Evolutionary conservation across 768 basidiomycete genomes (phyloP).

Genomic region (Macrocybe gigantea): DNA sequence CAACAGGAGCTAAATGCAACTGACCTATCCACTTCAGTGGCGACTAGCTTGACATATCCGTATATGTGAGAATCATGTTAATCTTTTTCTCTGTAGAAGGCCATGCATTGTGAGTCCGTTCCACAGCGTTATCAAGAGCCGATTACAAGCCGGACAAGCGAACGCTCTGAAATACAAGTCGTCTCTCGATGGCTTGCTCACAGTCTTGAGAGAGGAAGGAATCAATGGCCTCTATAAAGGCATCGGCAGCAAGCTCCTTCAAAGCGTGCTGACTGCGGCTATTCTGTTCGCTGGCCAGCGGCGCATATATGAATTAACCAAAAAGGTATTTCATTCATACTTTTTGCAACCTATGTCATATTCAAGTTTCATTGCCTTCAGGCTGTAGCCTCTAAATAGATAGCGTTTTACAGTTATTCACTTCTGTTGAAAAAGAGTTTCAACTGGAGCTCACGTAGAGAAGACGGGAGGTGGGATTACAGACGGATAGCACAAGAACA

Average conservation of each 20-base stretch:
- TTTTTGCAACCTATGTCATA: neutral
- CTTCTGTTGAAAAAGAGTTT: too few relatives aligned
- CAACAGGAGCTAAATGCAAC: neutral
- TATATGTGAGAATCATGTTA: constrained; percentile 23
- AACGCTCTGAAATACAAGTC: constrained; percentile 69
- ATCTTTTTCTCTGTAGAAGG: neutral
- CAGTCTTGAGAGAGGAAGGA: constrained; percentile 76
- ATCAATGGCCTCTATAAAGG: constrained; percentile 84
- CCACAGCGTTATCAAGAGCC: constrained; percentile 65
- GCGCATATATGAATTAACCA: constrained; percentile 72
- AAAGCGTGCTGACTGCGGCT: constrained; percentile 90
- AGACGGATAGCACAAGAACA: too few relatives aligned
- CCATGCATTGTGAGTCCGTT: neutral
- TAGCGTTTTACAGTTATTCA: too few relatives aligned
- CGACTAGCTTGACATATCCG: constrained; percentile 45
- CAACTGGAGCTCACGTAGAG: too few relatives aligned
- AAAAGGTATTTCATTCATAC: constrained; percentile 29
- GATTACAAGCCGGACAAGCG: constrained; percentile 71
- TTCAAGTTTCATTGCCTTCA: constrained; percentile 1
- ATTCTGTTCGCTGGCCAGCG: constrained; percentile 90
- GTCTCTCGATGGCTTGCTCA: constrained; percentile 67
- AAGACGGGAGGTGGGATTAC: too few relatives aligned
- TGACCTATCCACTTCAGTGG: constrained; percentile 25
- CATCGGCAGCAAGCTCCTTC: constrained; percentile 80
- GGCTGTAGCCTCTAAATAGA: too few relatives aligned